Conservation (phyloP, 768 basidiomycete genomes). For the Rhizopogon vulgaris region DNA sequence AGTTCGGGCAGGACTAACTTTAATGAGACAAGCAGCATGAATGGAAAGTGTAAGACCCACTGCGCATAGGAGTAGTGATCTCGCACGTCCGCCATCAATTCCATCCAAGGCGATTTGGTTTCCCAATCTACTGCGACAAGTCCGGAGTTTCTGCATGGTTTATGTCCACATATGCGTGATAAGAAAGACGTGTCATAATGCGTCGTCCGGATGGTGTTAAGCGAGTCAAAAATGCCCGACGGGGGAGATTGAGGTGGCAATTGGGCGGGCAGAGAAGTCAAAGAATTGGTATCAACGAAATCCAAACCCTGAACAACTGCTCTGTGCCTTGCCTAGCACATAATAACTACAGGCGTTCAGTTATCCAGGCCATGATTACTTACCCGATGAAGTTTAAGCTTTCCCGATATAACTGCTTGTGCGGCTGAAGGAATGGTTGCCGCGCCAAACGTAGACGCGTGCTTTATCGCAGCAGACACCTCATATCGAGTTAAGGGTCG, state of each 20-base stretch:
- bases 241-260: conserved; percentile 20
- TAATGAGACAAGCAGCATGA: background rate
- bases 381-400: conserved; percentile 39
- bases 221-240: conserved; percentile 38
- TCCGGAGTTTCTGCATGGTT: conserved; percentile 17
- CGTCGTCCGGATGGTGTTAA: conserved; percentile 54
- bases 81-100: conserved; percentile 65
- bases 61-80: conserved; percentile 57
- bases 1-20: conserved; percentile 49
- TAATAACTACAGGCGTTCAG: background rate
- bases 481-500: conserved; percentile 40
- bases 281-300: conserved; percentile 1
- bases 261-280: conserved; percentile 26
- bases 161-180: conserved; percentile 50
- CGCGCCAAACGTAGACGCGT: conserved; percentile 10
- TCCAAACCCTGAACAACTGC: conserved; percentile 6
- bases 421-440: conserved; percentile 16
- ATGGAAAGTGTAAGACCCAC: conserved; percentile 33
- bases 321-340: conserved; percentile 16
- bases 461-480: conserved; percentile 26
- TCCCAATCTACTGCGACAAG: conserved; percentile 69
- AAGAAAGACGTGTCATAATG: conserved; percentile 62
- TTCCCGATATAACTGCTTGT: conserved; percentile 34
- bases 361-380: background rate
- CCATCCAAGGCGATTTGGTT: conserved; percentile 65